Percentiles rank a stretch among this genome's conserved stretches.
These are phyloP conservation scores for Phytophthora europaea DNA, from an alignment of 352 stramenopile species.

Conservation along the genomic window DNA sequence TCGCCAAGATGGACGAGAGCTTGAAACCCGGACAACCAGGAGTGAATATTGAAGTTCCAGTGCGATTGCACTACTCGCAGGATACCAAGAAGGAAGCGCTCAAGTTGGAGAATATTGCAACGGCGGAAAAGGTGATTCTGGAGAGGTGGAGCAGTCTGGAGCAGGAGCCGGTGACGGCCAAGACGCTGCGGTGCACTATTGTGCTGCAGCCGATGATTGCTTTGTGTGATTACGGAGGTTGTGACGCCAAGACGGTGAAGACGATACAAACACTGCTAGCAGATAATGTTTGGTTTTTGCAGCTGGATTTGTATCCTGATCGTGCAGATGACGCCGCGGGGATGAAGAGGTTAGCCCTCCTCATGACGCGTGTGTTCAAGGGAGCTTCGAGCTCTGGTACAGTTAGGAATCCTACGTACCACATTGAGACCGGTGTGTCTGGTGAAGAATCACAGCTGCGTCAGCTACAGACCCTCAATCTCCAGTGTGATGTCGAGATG, in stretches of 20 bases:
- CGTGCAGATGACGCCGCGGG: neutral
- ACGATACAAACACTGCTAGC: neutral
- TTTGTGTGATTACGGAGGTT: neutral
- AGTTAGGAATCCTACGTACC: neutral
- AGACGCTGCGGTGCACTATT: neutral
- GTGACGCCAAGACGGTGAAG: neutral
- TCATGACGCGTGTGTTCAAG: neutral
- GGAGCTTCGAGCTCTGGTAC: neutral
- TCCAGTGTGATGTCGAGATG: neutral
- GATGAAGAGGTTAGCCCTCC: neutral
- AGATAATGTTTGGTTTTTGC: neutral
- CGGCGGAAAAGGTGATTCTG: neutral
- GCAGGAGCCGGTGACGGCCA: neutral
- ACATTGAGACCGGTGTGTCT: neutral
- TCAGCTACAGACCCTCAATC: neutral
- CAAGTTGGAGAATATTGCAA: neutral
- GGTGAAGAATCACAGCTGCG: neutral
- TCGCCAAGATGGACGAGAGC: neutral
- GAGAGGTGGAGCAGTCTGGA: neutral
- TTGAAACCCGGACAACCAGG: neutral
- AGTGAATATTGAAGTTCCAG: neutral
- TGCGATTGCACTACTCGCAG: neutral
- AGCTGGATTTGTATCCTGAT: neutral
- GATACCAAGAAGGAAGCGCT: neutral
- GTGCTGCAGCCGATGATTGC: neutral